A percentile compares a stretch with the other conserved stretches of the same genome.
phyloP scores from a whole-genome alignment of 495 filamentous ascomycete genomes.

The Trichoderma virens region DNA sequence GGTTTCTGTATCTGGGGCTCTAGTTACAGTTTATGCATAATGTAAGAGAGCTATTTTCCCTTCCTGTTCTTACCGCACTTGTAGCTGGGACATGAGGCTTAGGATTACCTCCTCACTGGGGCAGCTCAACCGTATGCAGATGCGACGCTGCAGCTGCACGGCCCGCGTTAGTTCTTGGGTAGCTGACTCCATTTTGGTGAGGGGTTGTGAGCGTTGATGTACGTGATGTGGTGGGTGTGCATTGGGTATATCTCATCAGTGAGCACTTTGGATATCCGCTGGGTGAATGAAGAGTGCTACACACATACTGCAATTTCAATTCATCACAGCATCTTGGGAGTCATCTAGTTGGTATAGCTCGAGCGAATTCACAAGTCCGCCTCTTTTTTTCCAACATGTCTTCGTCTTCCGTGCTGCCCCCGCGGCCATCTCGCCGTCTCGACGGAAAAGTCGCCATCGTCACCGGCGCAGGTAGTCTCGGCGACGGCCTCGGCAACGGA shows the following conservation, averaged over 20 bases:
- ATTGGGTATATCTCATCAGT: too few species aligned
- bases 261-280: too few species aligned
- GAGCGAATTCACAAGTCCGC: not conserved
- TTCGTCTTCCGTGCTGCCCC: not conserved
- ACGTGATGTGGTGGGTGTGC: too few species aligned
- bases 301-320: too few species aligned
- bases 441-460: slow-evolving; percentile 49
- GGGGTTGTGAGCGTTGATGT: not conserved
- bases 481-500: slow-evolving; percentile 51
- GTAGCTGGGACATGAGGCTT: not conserved
- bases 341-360: too few species aligned
- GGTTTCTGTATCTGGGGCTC: too few species aligned
- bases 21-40: too few species aligned
- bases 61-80: too few species aligned
- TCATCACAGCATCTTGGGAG: not conserved
- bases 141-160: not conserved
- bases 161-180: not conserved
- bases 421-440: slow-evolving; percentile 22
- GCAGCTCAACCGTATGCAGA: not conserved
- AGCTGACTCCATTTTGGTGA: not conserved
- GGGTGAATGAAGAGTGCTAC: too few species aligned
- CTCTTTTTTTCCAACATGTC: not conserved
- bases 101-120: not conserved
- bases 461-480: slow-evolving; percentile 47
- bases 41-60: too few species aligned